Evolutionary conservation across 805 yeast genomes (phyloP), one percentile per base, ranked within the genome.

Genomic region (Scheffersomyces ergatensis): DNA sequence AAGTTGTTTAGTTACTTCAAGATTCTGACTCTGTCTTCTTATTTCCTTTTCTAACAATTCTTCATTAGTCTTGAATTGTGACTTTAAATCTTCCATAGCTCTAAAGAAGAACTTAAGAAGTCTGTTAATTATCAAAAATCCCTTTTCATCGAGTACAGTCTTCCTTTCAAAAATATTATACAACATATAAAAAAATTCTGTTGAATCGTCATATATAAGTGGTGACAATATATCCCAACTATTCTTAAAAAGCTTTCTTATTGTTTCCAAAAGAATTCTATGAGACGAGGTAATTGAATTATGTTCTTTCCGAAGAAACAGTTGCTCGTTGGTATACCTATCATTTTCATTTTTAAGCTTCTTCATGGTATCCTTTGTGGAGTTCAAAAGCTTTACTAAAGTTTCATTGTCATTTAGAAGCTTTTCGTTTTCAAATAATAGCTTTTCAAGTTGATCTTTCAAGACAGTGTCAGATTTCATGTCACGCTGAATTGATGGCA

Each of bases 31-130:
- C 50, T 51, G 8, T 42, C 38, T 9, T 42, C 41, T 11, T 49
- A 16, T 38, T 9, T 51, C 55, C 9, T 36, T 26, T 31, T 50
- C 51, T 17, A 54, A 35, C 6, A 40, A 18, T 5, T 32, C 19
- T 37, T 54, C 57, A 26, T 50, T 51, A n/a, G 30, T 38, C 3
- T 42, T 19, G 38, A 45, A 51, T 34, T 45, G 45, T 2, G 34
- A 32, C 7, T 51, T 55, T 32, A 54, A 31, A 39, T 50, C 54
- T 19, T 42, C 35, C 25, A 51, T 38, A 20, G 56, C 48, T 13
- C 44, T 47, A 11, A 29, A 32, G 9, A 45, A 37, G 41, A 53
- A 54, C 11, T 35, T 13, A 24, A 38, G 42, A 1, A 43, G 26
- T 34, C 45, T 49, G 13, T 39, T 33, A n/a, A 48, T 35, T n/a